These are phyloP conservation scores for Schizopora paradoxa DNA, from an alignment of 1,284 basidiomycete genomes.

Conservation along the genomic window DNA sequence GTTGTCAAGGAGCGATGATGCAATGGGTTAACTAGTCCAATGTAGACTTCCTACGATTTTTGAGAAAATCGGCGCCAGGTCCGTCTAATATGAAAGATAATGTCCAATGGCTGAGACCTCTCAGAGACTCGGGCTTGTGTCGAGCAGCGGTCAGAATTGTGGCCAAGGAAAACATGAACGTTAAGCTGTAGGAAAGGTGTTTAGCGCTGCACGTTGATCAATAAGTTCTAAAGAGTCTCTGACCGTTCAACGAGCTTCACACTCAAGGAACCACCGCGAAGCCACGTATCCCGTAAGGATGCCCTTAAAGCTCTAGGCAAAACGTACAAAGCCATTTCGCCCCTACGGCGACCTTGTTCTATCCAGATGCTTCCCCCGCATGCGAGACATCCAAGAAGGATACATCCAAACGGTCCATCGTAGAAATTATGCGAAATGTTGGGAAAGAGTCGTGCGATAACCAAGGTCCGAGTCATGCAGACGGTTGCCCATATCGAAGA, in stretches of 20 bases:
- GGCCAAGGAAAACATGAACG: slow-evolving; percentile 59
- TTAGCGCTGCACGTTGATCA: slow-evolving; percentile 23
- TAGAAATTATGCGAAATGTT: slow-evolving; percentile 66
- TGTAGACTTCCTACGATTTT: too few relatives aligned
- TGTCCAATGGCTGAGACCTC: slow-evolving; percentile 68
- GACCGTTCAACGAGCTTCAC: slow-evolving; percentile 50
- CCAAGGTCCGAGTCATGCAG: slow-evolving; percentile 60
- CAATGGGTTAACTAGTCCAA: too few relatives aligned
- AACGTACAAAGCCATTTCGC: slow-evolving; percentile 75
- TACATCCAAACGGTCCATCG: slow-evolving; percentile 67
- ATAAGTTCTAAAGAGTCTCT: slow-evolving; percentile 18
- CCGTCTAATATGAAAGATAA: slow-evolving; percentile 59
- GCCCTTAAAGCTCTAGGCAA: slow-evolving; percentile 63
- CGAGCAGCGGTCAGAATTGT: slow-evolving; percentile 57
- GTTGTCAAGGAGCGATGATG: too few relatives aligned
- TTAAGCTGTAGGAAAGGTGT: slow-evolving; percentile 27
- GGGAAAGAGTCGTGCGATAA: slow-evolving; percentile 57
- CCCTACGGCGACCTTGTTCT: slow-evolving; percentile 60
- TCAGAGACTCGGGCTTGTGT: slow-evolving; percentile 54
- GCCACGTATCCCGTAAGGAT: slow-evolving; percentile 48
- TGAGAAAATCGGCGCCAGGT: too few relatives aligned
- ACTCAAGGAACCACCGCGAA: slow-evolving; percentile 37
- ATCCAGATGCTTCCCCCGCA: slow-evolving; percentile 74
- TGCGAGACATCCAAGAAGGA: slow-evolving; percentile 60
- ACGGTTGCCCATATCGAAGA: slow-evolving; percentile 63